Base-by-base conservation (phyloP, 208 protist species). In the Porcisia deanei region DNA sequence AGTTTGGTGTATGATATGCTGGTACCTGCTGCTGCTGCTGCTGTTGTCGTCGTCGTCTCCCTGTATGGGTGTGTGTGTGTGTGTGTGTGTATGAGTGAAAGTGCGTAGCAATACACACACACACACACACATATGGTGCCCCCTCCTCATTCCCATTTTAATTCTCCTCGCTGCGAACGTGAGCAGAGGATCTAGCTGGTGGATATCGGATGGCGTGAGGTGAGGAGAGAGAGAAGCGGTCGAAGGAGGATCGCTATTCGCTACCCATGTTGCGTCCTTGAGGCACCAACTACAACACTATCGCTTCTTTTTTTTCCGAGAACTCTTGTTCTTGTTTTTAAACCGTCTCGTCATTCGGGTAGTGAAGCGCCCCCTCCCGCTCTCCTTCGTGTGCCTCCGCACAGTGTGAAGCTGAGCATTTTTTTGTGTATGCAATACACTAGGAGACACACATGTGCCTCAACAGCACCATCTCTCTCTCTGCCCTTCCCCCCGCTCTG, bases 291-390 rank as follows among this genome's bases (percentile, higher is more conserved):
- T 22, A 4, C 30, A 76, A 20, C 76, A 20, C 30, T 67, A 30
- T 64, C 41, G 43, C 57, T 70, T 59, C 39, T 30, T 55, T 16
- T 73, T 34, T 67, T 68, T 63, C 58, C 0, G 55, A 59, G 55
- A 59, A 10, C 14, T 9, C 6, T 71, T 80, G 30, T 54, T 75
- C 30, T 57, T 55, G 64, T 58, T 8, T 45, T 49, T 25, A 34
- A 72, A 25, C 34, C 14, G 30, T 3, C 16, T 57, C 59, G 20
- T 58, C 25, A 75, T n/a, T 55, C 18, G 37, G 9, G 60, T 37
- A n/a, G 37, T 18, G 18, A 43, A 25, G 2, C 37, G 60, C 18
- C 30, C 30, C 30, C 30, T 30, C 30, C 30, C 30, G 30, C 30
- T 30, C 30, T 30, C 30, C 30, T 30, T 30, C 30, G 30, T 30